phyloP scores from a whole-genome alignment of 2,329 filamentous ascomycete genomes.

The Sporothrix brasiliensis region DNA sequence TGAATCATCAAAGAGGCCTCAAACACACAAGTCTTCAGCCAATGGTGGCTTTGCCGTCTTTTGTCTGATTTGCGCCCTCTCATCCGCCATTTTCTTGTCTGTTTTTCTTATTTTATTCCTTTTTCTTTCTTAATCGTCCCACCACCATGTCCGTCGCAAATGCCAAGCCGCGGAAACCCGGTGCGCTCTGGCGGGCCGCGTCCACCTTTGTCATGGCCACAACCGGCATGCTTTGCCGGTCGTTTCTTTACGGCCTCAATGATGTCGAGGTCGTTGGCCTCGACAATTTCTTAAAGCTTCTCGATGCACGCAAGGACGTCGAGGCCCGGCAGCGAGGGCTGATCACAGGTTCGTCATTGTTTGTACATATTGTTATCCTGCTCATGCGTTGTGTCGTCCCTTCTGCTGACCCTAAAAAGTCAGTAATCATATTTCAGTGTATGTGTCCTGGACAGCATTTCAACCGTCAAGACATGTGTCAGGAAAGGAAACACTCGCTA shows the following conservation, averaged over 20 bases:
- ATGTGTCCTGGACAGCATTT: slow-evolving; percentile 51
- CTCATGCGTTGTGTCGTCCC: neutral
- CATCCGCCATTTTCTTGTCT: neutral
- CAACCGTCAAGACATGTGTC: neutral
- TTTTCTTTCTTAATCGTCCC: neutral
- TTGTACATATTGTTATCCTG: neutral
- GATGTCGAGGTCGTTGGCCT: slow-evolving; percentile 75
- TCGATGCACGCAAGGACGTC: slow-evolving; percentile 72
- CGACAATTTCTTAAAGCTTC: slow-evolving; percentile 70
- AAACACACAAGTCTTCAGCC: neutral
- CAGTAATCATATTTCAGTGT: slow-evolving; percentile 88
- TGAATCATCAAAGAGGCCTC: neutral
- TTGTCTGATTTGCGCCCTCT: slow-evolving; percentile 7
- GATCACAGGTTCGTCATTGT: slow-evolving; percentile 67
- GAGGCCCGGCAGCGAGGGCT: slow-evolving; percentile 72
- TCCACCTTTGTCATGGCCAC: slow-evolving; percentile 76
- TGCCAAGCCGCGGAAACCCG: slow-evolving; percentile 50
- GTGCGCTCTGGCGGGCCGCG: slow-evolving; percentile 69
- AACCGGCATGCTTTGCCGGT: slow-evolving; percentile 69
- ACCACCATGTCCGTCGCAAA: slow-evolving; percentile 27
- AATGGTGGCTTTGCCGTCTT: neutral
- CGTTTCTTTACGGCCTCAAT: slow-evolving; percentile 75
- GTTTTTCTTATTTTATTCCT: neutral
- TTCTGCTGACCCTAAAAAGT: slow-evolving; percentile 53
- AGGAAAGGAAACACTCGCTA: neutral